These are phyloP conservation scores for Ganoderma leucocontextum DNA, from an alignment of 1,284 basidiomycete species.

Conservation along the genomic window DNA sequence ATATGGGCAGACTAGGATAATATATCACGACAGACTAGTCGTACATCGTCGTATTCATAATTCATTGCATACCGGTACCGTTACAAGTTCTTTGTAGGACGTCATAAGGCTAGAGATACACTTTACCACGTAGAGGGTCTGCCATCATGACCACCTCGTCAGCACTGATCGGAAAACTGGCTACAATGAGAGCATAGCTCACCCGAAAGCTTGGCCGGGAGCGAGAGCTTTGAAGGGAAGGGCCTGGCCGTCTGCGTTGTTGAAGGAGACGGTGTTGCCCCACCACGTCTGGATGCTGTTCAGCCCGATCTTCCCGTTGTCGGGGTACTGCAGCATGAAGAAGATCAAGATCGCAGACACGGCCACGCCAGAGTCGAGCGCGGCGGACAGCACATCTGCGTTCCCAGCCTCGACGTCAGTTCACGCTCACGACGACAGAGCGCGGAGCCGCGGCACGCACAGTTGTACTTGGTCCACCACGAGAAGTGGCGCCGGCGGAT, in stretches of 20 bases:
- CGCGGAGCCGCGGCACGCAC: slow-evolving; percentile 31
- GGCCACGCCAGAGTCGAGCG: slow-evolving; percentile 69
- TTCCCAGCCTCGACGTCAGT: neutral
- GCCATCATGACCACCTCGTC: neutral
- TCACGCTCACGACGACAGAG: neutral
- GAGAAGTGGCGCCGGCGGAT: slow-evolving; percentile 57
- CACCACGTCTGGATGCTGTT: slow-evolving; percentile 70
- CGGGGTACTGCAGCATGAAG: slow-evolving; percentile 73
- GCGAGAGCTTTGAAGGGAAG: slow-evolving; percentile 43
- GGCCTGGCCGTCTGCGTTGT: slow-evolving; percentile 52
- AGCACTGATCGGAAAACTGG: neutral
- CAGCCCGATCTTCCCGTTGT: slow-evolving; percentile 64
- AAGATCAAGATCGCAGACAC: slow-evolving; percentile 67
- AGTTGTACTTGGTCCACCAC: slow-evolving; percentile 65
- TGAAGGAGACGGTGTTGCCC: slow-evolving; percentile 67
- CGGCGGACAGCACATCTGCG: slow-evolving; percentile 62
- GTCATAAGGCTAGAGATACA: neutral
- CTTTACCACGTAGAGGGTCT: slow-evolving; percentile 3
- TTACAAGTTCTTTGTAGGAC: neutral
- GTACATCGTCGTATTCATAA: neutral
- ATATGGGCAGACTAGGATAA: neutral
- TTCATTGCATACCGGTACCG: neutral
- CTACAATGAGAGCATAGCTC: slow-evolving; percentile 10
- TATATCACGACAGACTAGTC: neutral
- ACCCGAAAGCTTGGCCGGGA: slow-evolving; percentile 50